These are phyloP conservation scores for Solanum chacoense DNA, from an alignment of 305 asterid species.

Conservation along the genomic window DNA sequence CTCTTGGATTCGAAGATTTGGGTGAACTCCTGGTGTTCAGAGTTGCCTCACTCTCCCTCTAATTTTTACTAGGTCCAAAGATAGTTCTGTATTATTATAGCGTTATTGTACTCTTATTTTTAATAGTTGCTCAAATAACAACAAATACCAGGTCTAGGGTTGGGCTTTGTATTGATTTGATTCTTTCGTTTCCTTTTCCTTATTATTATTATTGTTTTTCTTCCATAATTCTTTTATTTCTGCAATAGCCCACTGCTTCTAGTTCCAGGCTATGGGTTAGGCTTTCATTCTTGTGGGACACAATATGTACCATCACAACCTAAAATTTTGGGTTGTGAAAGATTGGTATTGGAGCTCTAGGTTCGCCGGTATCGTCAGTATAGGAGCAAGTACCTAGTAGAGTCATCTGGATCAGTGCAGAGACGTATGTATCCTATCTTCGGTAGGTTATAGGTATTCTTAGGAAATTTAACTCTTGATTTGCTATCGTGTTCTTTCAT, in stretches of 20 bases:
- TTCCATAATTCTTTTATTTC: background rate
- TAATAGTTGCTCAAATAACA: background rate
- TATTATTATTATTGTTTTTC: too few relatives aligned
- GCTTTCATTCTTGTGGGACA: background rate
- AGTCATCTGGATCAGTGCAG: background rate
- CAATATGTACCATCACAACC: background rate
- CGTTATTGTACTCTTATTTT: background rate
- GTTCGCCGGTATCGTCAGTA: background rate
- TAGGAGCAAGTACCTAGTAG: background rate
- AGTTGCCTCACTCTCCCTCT: background rate
- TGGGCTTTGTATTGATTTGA: background rate
- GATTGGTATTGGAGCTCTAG: background rate
- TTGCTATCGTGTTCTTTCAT: background rate
- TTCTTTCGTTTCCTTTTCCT: background rate
- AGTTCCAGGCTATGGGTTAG: background rate
- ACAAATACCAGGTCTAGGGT: background rate
- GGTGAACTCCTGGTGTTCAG: background rate
- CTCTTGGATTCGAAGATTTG: background rate
- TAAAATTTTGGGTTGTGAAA: background rate
- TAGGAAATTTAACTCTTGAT: background rate
- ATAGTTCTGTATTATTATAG: background rate
- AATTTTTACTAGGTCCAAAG: background rate
- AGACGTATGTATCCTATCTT: background rate
- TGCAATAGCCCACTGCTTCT: background rate
- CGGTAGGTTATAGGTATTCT: background rate